A percentile compares a stretch with the other conserved stretches of the same genome.
Evolutionary conservation across 768 basidiomycete species (phyloP).

Genomic region (Trametes elegans): DNA sequence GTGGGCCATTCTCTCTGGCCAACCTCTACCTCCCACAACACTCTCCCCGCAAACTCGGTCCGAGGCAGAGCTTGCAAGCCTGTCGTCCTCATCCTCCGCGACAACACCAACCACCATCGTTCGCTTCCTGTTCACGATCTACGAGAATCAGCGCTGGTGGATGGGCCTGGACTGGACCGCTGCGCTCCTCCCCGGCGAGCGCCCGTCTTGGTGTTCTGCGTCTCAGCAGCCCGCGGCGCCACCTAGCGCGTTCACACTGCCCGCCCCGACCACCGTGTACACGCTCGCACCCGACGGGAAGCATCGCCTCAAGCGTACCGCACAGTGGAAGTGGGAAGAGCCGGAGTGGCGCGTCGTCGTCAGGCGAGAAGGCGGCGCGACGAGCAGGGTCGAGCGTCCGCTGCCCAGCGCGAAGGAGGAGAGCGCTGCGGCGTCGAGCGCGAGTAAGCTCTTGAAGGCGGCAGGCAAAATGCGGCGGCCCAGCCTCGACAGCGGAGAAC

Average conservation of each 20-base stretch:
- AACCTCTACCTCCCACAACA: constrained; percentile 41
- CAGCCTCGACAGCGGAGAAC: constrained; percentile 27
- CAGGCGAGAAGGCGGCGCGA: constrained; percentile 48
- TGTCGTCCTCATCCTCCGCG: constrained; percentile 15
- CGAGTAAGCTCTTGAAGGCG: constrained; percentile 46
- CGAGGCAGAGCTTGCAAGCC: constrained; percentile 22
- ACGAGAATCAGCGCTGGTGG: constrained; percentile 98
- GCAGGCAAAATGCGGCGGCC: constrained; percentile 46
- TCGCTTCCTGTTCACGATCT: constrained; percentile 84
- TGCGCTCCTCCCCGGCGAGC: constrained; percentile 84
- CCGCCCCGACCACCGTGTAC: constrained; percentile 58
- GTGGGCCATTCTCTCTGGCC: constrained; percentile 53
- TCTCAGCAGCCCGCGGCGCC: constrained; percentile 62
- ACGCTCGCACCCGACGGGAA: constrained; percentile 38
- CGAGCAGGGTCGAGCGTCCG: constrained; percentile 57
- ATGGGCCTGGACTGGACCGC: constrained; percentile 96
- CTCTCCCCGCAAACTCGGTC: constrained; percentile 32
- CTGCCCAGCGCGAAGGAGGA: constrained; percentile 54
- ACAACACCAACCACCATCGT: constrained; percentile 29
- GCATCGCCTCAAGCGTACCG: constrained; percentile 61
- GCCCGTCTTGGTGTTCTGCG: constrained; percentile 80
- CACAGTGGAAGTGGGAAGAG: constrained; percentile 89
- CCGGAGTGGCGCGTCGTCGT: constrained; percentile 84
- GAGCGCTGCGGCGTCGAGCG: constrained; percentile 27
- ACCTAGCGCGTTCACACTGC: constrained; percentile 66